phyloP scores from a whole-genome alignment of 495 filamentous ascomycete species.

The Mycothermus thermophilus region DNA sequence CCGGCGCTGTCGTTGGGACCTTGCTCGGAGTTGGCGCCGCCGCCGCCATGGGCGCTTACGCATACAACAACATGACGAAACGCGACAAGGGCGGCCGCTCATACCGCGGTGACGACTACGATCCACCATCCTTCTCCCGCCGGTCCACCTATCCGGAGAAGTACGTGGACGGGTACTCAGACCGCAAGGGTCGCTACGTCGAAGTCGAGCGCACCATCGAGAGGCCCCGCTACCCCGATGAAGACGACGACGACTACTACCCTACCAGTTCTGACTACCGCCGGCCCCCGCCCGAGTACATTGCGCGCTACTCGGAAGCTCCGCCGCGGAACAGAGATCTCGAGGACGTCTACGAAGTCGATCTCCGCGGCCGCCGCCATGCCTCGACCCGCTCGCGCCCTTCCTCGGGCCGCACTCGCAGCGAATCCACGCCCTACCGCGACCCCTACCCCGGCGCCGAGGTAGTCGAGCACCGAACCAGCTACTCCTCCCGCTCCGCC shows the following conservation, averaged over 20 bases:
- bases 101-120: constrained; percentile 27
- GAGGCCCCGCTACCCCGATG: constrained; percentile 17
- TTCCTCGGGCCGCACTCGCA: constrained; percentile 19
- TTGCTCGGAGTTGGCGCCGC: constrained; percentile 60
- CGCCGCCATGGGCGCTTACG: constrained; percentile 62
- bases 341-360: constrained; percentile 33
- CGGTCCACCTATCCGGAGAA: constrained; percentile 26
- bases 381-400: constrained; percentile 17
- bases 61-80: constrained; percentile 56
- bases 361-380: constrained; percentile 24
- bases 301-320: constrained; percentile 23
- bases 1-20: constrained; percentile 37
- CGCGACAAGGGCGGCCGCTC: constrained; percentile 40
- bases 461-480: constrained; percentile 17
- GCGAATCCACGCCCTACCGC: constrained; percentile 18
- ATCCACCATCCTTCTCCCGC: constrained; percentile 20
- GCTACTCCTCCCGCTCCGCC: constrained; percentile 14
- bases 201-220: constrained; percentile 21
- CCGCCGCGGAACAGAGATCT: constrained; percentile 25
- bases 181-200: constrained; percentile 20
- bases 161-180: constrained; percentile 18
- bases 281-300: constrained; percentile 21
- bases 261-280: constrained; percentile 12
- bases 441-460: constrained; percentile 20
- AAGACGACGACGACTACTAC: too few relatives aligned